These are phyloP conservation scores for Torulaspora globosa DNA, from an alignment of 1,139 yeast species.

Conservation along the genomic window DNA sequence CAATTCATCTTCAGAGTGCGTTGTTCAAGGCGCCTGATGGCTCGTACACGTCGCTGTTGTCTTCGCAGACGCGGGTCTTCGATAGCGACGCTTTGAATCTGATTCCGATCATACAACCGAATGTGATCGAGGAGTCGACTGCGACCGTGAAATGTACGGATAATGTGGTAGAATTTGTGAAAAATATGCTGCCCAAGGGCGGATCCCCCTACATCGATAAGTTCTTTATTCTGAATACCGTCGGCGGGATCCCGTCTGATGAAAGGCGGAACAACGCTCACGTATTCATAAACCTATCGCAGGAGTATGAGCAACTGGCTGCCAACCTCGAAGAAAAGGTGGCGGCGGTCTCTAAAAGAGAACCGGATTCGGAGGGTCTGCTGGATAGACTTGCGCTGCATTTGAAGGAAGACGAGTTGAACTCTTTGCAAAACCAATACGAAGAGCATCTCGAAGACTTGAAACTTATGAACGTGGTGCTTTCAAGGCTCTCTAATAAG, in stretches of 20 bases:
- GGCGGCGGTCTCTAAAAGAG: slow-evolving; percentile 13
- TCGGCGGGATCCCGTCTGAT: slow-evolving; percentile 87
- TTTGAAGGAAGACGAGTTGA: slow-evolving; percentile 43
- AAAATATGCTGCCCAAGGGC: slow-evolving; percentile 18
- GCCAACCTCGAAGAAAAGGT: slow-evolving; percentile 15
- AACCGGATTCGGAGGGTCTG: slow-evolving; percentile 20
- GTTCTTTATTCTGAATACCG: slow-evolving; percentile 67
- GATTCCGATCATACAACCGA: slow-evolving; percentile 33
- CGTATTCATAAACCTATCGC: slow-evolving; percentile 78
- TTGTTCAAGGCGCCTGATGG: slow-evolving; percentile 18
- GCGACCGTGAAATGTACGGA: slow-evolving; percentile 21
- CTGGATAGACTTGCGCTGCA: slow-evolving; percentile 24
- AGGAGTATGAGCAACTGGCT: slow-evolving; percentile 65
- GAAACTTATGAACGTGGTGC: slow-evolving; percentile 35
- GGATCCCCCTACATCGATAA: slow-evolving; percentile 65
- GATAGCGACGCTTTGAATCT: slow-evolving; percentile 13
- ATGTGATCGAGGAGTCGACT: slow-evolving; percentile 24
- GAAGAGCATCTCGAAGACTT: slow-evolving; percentile 37
- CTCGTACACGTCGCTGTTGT: slow-evolving; percentile 19
- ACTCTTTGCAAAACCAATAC: slow-evolving; percentile 15
- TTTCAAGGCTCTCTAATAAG: slow-evolving; percentile 39
- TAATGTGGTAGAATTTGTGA: slow-evolving; percentile 24
- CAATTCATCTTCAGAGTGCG: slow-evolving; percentile 26
- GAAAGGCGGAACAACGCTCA: slow-evolving; percentile 82
- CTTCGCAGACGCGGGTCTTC: slow-evolving; percentile 16